Conservation (phyloP, 331 rosid genomes). For the Malus hybrid region DNA sequence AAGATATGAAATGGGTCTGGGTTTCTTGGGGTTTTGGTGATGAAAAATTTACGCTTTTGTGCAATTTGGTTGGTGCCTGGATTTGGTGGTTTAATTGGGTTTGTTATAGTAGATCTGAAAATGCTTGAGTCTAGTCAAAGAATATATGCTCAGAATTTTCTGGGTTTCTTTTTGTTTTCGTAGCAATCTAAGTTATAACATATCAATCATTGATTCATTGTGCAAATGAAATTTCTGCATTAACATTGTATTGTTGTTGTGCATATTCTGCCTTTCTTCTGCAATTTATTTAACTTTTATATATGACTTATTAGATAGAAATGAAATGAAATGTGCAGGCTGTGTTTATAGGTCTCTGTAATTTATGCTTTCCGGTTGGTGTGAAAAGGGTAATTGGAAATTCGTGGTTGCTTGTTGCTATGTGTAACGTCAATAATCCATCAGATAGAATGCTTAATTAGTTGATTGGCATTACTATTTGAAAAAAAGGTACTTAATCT, state of each 20-base stretch:
- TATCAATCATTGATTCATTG: background rate
- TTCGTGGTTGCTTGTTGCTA: background rate
- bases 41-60: background rate
- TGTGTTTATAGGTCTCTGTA: background rate
- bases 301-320: background rate
- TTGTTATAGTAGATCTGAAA: conserved; percentile 17
- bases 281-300: background rate
- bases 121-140: background rate
- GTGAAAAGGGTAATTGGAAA: background rate
- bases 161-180: background rate
- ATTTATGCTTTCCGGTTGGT: background rate
- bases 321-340: background rate
- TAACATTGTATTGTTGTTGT: background rate
- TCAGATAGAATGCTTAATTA: background rate
- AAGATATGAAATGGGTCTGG: background rate
- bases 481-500: background rate
- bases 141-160: background rate
- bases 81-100: conserved; percentile 1
- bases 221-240: no score
- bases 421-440: background rate
- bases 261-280: background rate
- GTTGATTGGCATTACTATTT: background rate
- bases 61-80: background rate
- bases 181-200: background rate
- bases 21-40: background rate